A percentile compares a stretch with the other conserved stretches of the same genome.
These are phyloP conservation scores for Phytophthora hybrid DNA, from an alignment of 352 stramenopile species.

Conservation along the genomic window DNA sequence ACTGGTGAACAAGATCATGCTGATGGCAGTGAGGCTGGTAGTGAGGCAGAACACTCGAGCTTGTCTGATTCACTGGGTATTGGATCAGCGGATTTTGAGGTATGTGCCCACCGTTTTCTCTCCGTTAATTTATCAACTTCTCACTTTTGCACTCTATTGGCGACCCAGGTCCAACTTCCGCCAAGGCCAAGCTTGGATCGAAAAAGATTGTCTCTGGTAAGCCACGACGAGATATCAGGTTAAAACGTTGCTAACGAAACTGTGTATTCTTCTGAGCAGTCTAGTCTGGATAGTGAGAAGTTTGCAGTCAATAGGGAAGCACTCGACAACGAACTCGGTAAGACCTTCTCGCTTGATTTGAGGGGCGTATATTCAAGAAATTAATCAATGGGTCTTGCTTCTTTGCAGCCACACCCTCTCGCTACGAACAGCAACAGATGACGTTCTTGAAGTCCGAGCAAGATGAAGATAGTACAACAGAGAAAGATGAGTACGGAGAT, in stretches of 20 bases:
- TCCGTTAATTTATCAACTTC: not conserved
- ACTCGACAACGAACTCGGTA: constrained; percentile 58
- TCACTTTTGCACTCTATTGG: not conserved
- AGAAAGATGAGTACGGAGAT: constrained; percentile 60
- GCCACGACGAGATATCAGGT: not conserved
- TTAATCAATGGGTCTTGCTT: not conserved
- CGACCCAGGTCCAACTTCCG: constrained; percentile 55
- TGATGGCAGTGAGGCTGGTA: constrained; percentile 15
- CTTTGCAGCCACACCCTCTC: constrained; percentile 40
- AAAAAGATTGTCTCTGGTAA: constrained; percentile 51
- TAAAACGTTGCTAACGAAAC: not conserved
- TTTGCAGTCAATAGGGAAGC: constrained; percentile 75
- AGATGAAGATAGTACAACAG: constrained; percentile 30
- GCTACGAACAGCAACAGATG: constrained; percentile 47
- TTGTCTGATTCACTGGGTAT: constrained; percentile 80
- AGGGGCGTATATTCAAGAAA: not conserved
- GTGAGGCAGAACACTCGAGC: constrained; percentile 44
- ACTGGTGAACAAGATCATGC: not conserved
- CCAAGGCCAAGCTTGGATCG: constrained; percentile 54
- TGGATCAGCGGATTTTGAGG: constrained; percentile 83
- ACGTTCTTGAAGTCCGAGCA: constrained; percentile 29
- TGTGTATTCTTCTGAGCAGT: constrained; percentile 36
- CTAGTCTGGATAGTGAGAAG: constrained; percentile 78
- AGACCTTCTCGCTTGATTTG: not conserved
- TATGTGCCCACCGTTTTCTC: constrained; percentile 18